A percentile compares a stretch with the other conserved stretches of the same genome.
Conservation (phyloP, 2,329 filamentous ascomycete genomes). For the Hirsutella thompsonii region DNA sequence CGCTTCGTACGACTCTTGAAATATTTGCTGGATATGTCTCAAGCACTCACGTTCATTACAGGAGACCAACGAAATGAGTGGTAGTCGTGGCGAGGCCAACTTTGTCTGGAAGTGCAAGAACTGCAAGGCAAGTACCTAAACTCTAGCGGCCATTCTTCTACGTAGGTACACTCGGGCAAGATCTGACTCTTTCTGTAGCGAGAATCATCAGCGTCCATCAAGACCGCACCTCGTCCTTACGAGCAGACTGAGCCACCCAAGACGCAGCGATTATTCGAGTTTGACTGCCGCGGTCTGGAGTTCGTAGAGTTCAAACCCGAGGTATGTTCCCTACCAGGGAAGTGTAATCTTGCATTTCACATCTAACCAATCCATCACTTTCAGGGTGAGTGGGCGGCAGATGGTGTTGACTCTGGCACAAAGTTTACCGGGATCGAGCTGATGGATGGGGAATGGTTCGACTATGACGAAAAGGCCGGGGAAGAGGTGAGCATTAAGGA, state of each 20-base stretch:
- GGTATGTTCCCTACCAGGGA: constrained; percentile 30
- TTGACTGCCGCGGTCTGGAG: constrained; percentile 89
- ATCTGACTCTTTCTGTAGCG: constrained; percentile 36
- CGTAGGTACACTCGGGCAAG: constrained; percentile 8
- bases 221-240: constrained; percentile 59
- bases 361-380: not conserved
- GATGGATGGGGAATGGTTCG: constrained; percentile 88
- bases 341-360: not conserved
- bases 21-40: not conserved
- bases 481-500: constrained; percentile 92
- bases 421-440: constrained; percentile 77
- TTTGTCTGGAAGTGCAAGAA: constrained; percentile 99
- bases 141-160: too few relatives aligned
- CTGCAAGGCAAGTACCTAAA: constrained; percentile 70
- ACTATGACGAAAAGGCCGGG: constrained; percentile 88
- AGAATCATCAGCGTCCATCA: constrained; percentile 78
- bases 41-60: constrained; percentile 20
- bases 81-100: constrained; percentile 89
- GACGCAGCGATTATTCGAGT: constrained; percentile 67
- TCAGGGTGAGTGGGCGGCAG: constrained; percentile 82
- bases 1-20: constrained; percentile 60
- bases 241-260: constrained; percentile 59
- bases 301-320: constrained; percentile 86
- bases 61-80: constrained; percentile 84
- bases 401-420: constrained; percentile 65